These are phyloP conservation scores for Fusarium tuaranense DNA, from an alignment of 2,329 filamentous ascomycete species.

Conservation along the genomic window DNA sequence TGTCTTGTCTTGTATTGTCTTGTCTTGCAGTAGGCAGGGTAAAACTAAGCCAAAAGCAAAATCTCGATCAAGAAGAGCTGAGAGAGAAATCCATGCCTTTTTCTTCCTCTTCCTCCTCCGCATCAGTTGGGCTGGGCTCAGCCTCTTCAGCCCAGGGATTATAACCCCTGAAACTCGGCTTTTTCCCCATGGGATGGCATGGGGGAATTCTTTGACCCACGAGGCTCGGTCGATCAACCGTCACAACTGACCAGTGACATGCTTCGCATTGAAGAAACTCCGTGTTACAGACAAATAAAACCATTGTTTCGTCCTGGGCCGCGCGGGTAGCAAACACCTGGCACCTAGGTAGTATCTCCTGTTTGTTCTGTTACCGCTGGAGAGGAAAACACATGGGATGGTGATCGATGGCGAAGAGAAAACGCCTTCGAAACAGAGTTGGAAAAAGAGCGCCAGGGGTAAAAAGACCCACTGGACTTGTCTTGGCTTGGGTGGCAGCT, in stretches of 20 bases:
- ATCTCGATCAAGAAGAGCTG: neutral
- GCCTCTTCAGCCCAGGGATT: neutral
- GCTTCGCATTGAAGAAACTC: conserved; percentile 5
- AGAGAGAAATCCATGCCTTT: neutral
- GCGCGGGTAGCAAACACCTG: conserved; percentile 36
- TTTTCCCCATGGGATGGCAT: neutral
- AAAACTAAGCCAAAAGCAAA: neutral
- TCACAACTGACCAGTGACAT: conserved; percentile 30
- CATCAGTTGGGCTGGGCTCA: conserved; percentile 10
- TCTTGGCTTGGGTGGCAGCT: conserved; percentile 8
- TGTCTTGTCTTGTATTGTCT: neutral
- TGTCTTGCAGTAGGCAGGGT: neutral
- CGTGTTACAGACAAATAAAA: conserved; percentile 37
- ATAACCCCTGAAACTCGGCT: conserved; percentile 5
- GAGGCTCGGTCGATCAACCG: conserved; percentile 28
- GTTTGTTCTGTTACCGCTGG: conserved; percentile 9
- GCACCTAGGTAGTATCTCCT: neutral
- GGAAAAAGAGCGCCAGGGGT: conserved; percentile 5
- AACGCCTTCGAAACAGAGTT: neutral
- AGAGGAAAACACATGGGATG: neutral
- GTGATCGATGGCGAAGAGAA: neutral
- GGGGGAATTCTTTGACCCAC: conserved; percentile 6
- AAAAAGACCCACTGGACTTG: conserved; percentile 21
- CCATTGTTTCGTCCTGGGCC: conserved; percentile 39
- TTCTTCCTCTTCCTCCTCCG: conserved; percentile 14